Evolutionary conservation across 306 rosid species (phyloP).

Genomic region (Purshia tridentata): DNA sequence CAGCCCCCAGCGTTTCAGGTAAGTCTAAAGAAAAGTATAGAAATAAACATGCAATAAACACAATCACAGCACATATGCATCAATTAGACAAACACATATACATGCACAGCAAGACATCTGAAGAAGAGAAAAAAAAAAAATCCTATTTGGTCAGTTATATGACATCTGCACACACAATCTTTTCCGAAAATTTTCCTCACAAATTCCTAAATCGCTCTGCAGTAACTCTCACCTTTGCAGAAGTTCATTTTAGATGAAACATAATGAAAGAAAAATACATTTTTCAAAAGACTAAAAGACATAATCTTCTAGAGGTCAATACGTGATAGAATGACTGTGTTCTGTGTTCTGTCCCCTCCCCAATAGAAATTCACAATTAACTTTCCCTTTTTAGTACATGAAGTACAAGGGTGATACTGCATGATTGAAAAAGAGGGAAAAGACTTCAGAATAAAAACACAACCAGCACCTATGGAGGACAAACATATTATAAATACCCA

Average conservation of each 20-base stretch:
- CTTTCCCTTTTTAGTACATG: too few species aligned
- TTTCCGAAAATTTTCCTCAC: not conserved
- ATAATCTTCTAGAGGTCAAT: not conserved
- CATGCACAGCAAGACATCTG: not conserved
- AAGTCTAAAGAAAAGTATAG: not conserved
- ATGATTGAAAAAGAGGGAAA: too few species aligned
- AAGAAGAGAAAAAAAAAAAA: not conserved
- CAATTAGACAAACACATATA: not conserved
- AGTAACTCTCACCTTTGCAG: not conserved
- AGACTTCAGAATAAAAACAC: too few species aligned
- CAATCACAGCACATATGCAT: not conserved
- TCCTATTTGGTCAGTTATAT: not conserved
- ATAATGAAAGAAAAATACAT: not conserved
- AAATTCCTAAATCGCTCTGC: not conserved
- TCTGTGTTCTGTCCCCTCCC: not conserved
- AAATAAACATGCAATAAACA: not conserved
- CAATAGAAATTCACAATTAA: too few species aligned
- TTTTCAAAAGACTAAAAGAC: not conserved
- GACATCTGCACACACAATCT: not conserved
- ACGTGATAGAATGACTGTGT: not conserved
- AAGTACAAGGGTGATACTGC: too few species aligned
- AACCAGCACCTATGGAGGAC: too few species aligned
- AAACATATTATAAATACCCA: too few species aligned
- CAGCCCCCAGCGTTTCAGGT: conserved; percentile 19
- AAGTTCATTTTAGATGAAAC: not conserved